phyloP scores from a whole-genome alignment of 2,329 filamentous ascomycete genomes.

The Aphanoascus verrucosus region DNA sequence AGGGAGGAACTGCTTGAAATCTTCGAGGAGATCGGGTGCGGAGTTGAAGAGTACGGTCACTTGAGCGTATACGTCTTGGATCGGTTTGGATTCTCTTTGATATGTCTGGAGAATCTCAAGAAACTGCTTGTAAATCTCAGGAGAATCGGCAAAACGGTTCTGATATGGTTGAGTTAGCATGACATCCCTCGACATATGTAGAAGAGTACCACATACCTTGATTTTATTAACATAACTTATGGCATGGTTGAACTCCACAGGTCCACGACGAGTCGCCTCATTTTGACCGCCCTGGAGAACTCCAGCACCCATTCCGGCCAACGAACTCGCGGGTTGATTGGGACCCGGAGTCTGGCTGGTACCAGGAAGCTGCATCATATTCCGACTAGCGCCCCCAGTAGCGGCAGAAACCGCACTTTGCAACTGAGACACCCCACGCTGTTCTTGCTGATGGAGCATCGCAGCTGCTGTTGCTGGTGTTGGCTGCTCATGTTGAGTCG shows the following conservation, averaged over 20 bases:
- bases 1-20: conserved; percentile 96
- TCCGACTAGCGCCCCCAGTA: conserved; percentile 38
- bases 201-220: conserved; percentile 55
- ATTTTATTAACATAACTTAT: conserved; percentile 99
- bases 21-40: conserved; percentile 87
- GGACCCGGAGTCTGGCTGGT: conserved; percentile 36
- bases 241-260: conserved; percentile 97
- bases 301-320: conserved; percentile 50
- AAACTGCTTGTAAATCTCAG: conserved; percentile 99
- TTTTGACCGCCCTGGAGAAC: conserved; percentile 45
- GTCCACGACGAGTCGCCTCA: conserved; percentile 70
- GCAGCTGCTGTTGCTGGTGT: conserved; percentile 37
- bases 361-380: conserved; percentile 40
- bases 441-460: conserved; percentile 51
- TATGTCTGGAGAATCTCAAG: conserved; percentile 97
- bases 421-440: conserved; percentile 54
- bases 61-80: conserved; percentile 95
- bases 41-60: conserved; percentile 89
- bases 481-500: conserved; percentile 36
- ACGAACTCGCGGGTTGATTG: conserved; percentile 45
- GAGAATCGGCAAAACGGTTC: conserved; percentile 94
- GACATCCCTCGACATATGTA: background rate
- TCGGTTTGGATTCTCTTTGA: conserved; percentile 93
- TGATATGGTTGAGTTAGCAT: conserved; percentile 28
- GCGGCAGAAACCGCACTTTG: conserved; percentile 56